phyloP scores from a whole-genome alignment of 352 stramenopile genomes.

The Phytophthora fragariae region DNA sequence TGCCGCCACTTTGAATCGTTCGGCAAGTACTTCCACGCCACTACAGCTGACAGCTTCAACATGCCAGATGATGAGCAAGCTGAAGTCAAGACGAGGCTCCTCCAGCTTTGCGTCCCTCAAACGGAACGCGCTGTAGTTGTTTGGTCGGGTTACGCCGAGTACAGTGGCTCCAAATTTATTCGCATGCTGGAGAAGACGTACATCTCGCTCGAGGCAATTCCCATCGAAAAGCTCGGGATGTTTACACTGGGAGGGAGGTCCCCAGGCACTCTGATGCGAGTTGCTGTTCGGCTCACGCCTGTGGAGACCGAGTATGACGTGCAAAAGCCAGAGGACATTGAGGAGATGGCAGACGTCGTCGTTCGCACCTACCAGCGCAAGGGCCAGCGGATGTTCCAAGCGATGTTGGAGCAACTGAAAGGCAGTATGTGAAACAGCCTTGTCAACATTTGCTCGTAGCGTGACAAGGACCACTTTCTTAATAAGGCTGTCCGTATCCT shows the following conservation, averaged over 20 bases:
- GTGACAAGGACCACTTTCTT: not conserved
- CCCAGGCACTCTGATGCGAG: conserved; percentile 18
- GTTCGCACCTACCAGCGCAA: conserved; percentile 18
- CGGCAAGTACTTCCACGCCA: conserved; percentile 25
- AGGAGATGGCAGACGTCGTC: conserved; percentile 24
- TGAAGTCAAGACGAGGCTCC: conserved; percentile 22
- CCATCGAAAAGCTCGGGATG: not conserved
- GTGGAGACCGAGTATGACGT: conserved; percentile 9
- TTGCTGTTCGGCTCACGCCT: conserved; percentile 19
- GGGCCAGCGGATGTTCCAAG: conserved; percentile 13
- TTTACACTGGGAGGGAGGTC: not conserved
- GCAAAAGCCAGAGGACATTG: conserved; percentile 8
- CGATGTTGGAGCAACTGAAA: conserved; percentile 26
- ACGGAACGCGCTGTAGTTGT: conserved; percentile 13
- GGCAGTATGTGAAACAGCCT: not conserved
- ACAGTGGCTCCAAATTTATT: conserved; percentile 30
- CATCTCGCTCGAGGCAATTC: conserved; percentile 17
- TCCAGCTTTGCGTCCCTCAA: conserved; percentile 23
- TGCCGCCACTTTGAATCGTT: conserved; percentile 16
- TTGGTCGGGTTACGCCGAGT: conserved; percentile 40
- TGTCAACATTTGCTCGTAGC: not conserved
- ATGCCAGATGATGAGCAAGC: conserved; percentile 5
- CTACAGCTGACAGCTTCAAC: conserved; percentile 22
- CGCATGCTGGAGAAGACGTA: conserved; percentile 43
- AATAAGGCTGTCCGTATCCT: not conserved